These are phyloP conservation scores for Aspergillus sp. DNA, from an alignment of 2,329 filamentous ascomycete species.

Conservation along the genomic window DNA sequence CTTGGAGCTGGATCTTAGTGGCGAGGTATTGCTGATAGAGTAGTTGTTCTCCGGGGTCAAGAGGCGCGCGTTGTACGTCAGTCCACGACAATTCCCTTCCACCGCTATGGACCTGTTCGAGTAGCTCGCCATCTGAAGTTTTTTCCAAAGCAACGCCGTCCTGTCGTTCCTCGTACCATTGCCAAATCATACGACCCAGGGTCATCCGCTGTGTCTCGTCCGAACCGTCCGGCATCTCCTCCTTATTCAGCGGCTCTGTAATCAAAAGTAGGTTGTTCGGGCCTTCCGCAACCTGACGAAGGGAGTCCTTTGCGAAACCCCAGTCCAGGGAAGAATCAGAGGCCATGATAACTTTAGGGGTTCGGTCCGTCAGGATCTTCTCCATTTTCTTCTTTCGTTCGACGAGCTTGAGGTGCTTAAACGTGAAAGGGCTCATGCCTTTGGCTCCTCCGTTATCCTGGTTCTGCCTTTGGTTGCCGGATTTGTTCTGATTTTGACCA, in stretches of 20 bases:
- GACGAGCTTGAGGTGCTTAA: slow-evolving; percentile 72
- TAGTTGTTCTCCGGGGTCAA: slow-evolving; percentile 67
- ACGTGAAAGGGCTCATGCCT: slow-evolving; percentile 71
- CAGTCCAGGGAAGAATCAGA: slow-evolving; percentile 87
- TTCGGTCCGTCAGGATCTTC: slow-evolving; percentile 50
- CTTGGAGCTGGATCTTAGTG: slow-evolving; percentile 77
- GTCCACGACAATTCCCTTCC: slow-evolving; percentile 55
- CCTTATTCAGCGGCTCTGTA: slow-evolving; percentile 56
- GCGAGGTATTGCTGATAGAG: slow-evolving; percentile 90
- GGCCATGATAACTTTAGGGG: slow-evolving; percentile 70
- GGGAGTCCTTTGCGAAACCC: slow-evolving; percentile 80
- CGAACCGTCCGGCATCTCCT: slow-evolving; percentile 14
- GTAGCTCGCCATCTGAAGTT: slow-evolving; percentile 46
- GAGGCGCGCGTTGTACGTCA: slow-evolving; percentile 54
- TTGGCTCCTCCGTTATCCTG: slow-evolving; percentile 35
- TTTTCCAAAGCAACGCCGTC: slow-evolving; percentile 56
- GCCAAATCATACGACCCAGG: slow-evolving; percentile 69
- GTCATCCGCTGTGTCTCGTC: slow-evolving; percentile 41
- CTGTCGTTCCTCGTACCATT: slow-evolving; percentile 63
- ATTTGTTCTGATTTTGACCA: slow-evolving; percentile 30
- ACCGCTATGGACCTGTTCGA: slow-evolving; percentile 60
- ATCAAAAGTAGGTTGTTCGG: slow-evolving; percentile 76
- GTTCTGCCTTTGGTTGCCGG: slow-evolving; percentile 34
- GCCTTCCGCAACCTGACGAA: slow-evolving; percentile 66
- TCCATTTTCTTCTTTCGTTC: slow-evolving; percentile 75